Base-by-base conservation (phyloP, 352 stramenopile genomes). In the Pythium oligandrum region DNA sequence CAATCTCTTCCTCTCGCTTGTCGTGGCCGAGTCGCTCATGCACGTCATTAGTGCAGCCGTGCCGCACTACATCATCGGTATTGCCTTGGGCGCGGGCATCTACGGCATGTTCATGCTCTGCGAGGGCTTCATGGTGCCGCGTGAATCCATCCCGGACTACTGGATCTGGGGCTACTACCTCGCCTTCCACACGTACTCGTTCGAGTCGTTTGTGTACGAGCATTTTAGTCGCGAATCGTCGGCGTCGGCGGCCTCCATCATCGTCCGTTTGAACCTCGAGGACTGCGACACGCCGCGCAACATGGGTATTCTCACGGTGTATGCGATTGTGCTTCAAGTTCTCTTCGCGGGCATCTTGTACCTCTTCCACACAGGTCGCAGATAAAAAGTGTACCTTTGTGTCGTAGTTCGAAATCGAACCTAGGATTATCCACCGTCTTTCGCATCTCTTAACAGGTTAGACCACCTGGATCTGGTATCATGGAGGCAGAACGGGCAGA, bases 141-240 rank as follows among this genome's bases (percentile, higher is more conserved):
- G 53, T 5, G 38, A 63, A 30, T 53, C 66, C 11, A 80, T 88
- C 40, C 70, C 70, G 12, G 44, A 56, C 35, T 73, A 68, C 51
- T 71, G 75, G 56, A 71, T 66, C 17, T 88, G 77, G 77, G 59
- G 54, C 5, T 75, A 86, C 55, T 83, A 84, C 61, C 32, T 84
- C 44, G 65, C 68, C 11, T 83, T 87, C 63, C 75, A 83, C 62
- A 70, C 71, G 40, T 87, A 83, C 51, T 66, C 61, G 32, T 83
- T 87, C 58, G 40, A 73, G 48, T 61, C 63, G 33, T 76, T 87
- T 48, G 63, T 87, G 61, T 73, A 70, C 53, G 64, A 81, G 42
- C 57, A 87, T 30, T 85, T 78, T 59, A 39, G 46, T 26, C 31
- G 51, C 37, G 49, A 37, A 11, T 37, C 35, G 11, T 57, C 57